These are phyloP conservation scores for Blepharisma japonicum DNA, from an alignment of 73 alveolate species.

Conservation along the genomic window DNA sequence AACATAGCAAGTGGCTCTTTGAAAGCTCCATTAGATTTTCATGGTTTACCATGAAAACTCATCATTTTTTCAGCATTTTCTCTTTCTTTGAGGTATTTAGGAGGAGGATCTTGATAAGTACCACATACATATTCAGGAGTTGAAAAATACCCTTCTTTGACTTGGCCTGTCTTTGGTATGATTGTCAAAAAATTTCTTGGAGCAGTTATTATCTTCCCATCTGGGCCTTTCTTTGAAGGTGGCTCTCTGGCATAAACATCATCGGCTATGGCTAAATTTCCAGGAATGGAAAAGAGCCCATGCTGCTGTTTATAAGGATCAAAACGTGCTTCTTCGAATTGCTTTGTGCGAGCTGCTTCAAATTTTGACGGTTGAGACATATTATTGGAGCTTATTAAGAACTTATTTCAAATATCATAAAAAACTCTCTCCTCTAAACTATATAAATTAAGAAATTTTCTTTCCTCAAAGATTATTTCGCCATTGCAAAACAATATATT, in stretches of 20 bases:
- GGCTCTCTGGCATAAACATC: background rate
- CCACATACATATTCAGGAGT: slow-evolving; percentile 8
- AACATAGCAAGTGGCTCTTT: background rate
- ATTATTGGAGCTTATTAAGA: no score
- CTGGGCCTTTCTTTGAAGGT: background rate
- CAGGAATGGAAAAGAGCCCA: slow-evolving; percentile 18
- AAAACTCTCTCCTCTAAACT: no score
- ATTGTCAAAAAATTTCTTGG: background rate
- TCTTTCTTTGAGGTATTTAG: background rate
- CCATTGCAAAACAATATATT: no score
- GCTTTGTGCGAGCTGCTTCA: background rate
- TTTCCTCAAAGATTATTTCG: no score
- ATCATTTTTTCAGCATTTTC: background rate
- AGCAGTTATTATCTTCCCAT: background rate
- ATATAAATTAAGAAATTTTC: no score
- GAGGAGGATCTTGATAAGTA: slow-evolving; percentile 14
- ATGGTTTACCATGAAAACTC: background rate
- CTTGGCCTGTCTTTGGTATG: background rate
- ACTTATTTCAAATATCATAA: no score
- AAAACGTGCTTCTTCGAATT: background rate
- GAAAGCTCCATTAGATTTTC: background rate
- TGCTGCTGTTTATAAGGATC: background rate
- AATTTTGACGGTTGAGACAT: no score
- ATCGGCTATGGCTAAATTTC: background rate
- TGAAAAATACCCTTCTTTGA: slow-evolving; percentile 1